These are phyloP conservation scores for Tricholoma saponaceum DNA, from an alignment of 768 basidiomycete genomes.

Conservation along the genomic window DNA sequence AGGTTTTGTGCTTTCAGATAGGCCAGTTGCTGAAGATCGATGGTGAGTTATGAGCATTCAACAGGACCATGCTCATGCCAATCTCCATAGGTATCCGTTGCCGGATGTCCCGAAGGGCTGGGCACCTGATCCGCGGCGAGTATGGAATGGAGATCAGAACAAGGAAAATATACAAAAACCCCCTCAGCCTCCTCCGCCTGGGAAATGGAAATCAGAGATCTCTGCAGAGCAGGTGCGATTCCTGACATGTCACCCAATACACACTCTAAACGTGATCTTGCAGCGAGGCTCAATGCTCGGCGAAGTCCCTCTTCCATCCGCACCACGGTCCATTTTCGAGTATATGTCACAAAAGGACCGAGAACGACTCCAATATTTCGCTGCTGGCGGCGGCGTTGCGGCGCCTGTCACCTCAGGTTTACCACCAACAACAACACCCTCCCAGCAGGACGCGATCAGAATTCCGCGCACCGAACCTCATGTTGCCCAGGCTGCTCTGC, in stretches of 20 bases:
- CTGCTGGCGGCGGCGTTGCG: conserved; percentile 24
- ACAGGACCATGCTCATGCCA: background rate
- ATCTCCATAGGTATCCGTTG: conserved; percentile 66
- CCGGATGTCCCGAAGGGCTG: conserved; percentile 82
- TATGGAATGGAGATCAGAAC: conserved; percentile 54
- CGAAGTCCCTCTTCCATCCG: conserved; percentile 67
- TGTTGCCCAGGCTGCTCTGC: conserved; percentile 80
- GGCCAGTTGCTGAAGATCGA: conserved; percentile 65
- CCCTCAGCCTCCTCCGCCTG: conserved; percentile 27
- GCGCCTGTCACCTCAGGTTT: conserved; percentile 18
- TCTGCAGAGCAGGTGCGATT: conserved; percentile 68
- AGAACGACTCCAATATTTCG: conserved; percentile 72
- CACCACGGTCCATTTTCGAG: conserved; percentile 86
- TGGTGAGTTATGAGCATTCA: conserved; percentile 41
- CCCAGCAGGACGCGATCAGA: conserved; percentile 26
- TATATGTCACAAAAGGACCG: conserved; percentile 90
- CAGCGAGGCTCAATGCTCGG: conserved; percentile 86
- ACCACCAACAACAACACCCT: conserved; percentile 19
- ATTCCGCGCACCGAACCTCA: conserved; percentile 66
- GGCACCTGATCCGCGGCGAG: conserved; percentile 76
- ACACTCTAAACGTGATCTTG: background rate
- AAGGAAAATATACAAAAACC: conserved; percentile 42
- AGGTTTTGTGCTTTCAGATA: conserved; percentile 71
- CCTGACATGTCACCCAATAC: background rate
- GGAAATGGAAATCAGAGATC: conserved; percentile 51